These are phyloP conservation scores for Aspergillus incahuasiensis DNA, from an alignment of 495 filamentous ascomycete genomes.

Conservation along the genomic window DNA sequence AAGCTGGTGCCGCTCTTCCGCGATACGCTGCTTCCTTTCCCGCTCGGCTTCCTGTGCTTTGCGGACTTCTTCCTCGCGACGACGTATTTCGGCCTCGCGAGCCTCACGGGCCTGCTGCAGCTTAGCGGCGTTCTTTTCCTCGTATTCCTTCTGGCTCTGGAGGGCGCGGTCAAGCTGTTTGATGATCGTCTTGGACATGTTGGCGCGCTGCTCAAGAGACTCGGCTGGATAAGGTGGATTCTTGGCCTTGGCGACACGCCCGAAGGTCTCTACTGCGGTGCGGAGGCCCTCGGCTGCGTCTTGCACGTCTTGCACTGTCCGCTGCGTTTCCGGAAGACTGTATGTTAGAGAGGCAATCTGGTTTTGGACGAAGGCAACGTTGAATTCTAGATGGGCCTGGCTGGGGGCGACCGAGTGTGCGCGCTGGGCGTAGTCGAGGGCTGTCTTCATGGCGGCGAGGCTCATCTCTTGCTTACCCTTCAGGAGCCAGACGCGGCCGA, in stretches of 20 bases:
- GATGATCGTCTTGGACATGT: slow-evolving; percentile 93
- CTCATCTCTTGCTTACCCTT: slow-evolving; percentile 78
- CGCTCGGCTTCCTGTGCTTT: slow-evolving; percentile 60
- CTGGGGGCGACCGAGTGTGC: slow-evolving; percentile 74
- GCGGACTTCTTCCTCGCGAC: slow-evolving; percentile 66
- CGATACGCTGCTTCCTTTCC: slow-evolving; percentile 70
- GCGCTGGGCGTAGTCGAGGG: slow-evolving; percentile 83
- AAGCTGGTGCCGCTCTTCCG: slow-evolving; percentile 75
- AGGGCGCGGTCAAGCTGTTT: slow-evolving; percentile 82
- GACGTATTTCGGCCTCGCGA: slow-evolving; percentile 70
- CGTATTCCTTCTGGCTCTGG: slow-evolving; percentile 82
- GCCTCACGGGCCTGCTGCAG: slow-evolving; percentile 67
- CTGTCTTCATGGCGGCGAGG: slow-evolving; percentile 73
- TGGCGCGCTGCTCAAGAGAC: slow-evolving; percentile 89
- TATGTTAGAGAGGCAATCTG: slow-evolving; percentile 82
- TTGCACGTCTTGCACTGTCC: slow-evolving; percentile 72
- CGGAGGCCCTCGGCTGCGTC: slow-evolving; percentile 81
- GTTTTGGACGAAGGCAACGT: slow-evolving; percentile 94
- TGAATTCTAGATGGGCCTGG: slow-evolving; percentile 89
- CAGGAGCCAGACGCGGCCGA: slow-evolving; percentile 90
- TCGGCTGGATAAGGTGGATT: slow-evolving; percentile 86
- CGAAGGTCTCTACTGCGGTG: slow-evolving; percentile 76
- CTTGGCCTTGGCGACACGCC: slow-evolving; percentile 72
- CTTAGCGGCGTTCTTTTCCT: slow-evolving; percentile 84
- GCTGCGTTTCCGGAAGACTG: slow-evolving; percentile 65